Base-by-base conservation (phyloP, 2,329 filamentous ascomycete genomes). In the Periconia digitata region DNA sequence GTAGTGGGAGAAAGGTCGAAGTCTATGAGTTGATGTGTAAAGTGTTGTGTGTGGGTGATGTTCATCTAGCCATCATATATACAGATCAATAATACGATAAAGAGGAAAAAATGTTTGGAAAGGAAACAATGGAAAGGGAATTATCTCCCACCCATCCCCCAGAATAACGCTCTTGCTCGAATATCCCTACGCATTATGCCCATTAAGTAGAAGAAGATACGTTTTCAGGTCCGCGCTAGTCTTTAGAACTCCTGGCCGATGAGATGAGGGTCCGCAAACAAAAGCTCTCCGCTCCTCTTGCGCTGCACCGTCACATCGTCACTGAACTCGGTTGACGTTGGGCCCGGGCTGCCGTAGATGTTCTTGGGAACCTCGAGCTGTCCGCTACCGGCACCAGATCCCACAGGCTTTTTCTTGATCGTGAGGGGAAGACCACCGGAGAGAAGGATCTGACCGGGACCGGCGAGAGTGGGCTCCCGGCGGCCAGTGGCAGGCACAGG, bases 381-480 rank as follows among this genome's bases (percentile, higher is more conserved):
- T 12, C 53, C 40, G 6, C 54, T 53, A 13, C 51, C 36, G 16
- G 46, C 56, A 18, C 50, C 46, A 7, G 52, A 48, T 29, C 51
- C 43, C 29, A 40, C 52, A 17, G 55, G 54, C 22, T 53, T 60
- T 20, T 58, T 50, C 40, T 58, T 60, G 21, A 62, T 54, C 2
- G 55, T 55, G 36, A 63, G 49, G 1, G 64, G 59, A 6, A 62
- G 52, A n/a, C 59, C 58, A 2, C 49, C 55, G 21, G 50, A 51
- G 8, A 58, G 44, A 8, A 63, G 44, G 6, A 53, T 34, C 37
- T 63, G 56, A 2, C 59, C 55, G 2, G 55, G 50, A 12, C 55
- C 58, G 27, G 50, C 49, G 16, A 63, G 49, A 6, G 53, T 47
- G 13, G 56, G 58, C 34, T 63, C 53, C 15, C 51, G 55, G 18